Conservation (phyloP, 129 eudicot species). For the carrot (Daucus carota) region DNA sequence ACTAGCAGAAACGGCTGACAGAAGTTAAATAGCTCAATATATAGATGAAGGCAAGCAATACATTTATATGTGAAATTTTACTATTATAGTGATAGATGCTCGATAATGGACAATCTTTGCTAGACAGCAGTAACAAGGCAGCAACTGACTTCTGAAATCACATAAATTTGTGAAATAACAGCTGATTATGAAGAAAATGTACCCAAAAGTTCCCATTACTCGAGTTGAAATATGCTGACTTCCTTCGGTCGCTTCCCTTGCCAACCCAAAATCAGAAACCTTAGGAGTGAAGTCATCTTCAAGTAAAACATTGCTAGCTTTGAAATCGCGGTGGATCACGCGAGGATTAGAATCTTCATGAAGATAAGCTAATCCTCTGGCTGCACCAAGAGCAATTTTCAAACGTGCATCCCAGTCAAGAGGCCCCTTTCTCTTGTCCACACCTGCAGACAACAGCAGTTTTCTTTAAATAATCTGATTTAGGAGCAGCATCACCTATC, state of each 20-base stretch:
- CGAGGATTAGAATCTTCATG: constrained; percentile 99
- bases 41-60: neutral
- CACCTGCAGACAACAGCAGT: constrained; percentile 44
- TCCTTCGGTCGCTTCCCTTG: constrained; percentile 96
- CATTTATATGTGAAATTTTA: neutral
- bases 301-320: constrained; percentile 83
- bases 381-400: constrained; percentile 94
- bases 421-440: constrained; percentile 50
- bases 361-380: constrained; percentile 96
- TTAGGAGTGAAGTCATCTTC: constrained; percentile 95
- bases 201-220: constrained; percentile 99
- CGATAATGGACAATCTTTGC: neutral
- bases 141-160: neutral
- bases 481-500: neutral
- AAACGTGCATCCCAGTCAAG: constrained; percentile 94
- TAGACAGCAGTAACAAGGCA: neutral
- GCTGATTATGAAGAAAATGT: constrained; percentile 20
- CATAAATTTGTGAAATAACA: neutral
- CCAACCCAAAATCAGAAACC: constrained; percentile 96
- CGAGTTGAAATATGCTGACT: constrained; percentile 86
- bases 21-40: neutral
- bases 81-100: neutral
- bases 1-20: neutral
- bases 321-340: constrained; percentile 93
- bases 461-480: neutral